Conservation (phyloP, 2,329 filamentous ascomycete genomes). For the Elsinoe necatrix region DNA sequence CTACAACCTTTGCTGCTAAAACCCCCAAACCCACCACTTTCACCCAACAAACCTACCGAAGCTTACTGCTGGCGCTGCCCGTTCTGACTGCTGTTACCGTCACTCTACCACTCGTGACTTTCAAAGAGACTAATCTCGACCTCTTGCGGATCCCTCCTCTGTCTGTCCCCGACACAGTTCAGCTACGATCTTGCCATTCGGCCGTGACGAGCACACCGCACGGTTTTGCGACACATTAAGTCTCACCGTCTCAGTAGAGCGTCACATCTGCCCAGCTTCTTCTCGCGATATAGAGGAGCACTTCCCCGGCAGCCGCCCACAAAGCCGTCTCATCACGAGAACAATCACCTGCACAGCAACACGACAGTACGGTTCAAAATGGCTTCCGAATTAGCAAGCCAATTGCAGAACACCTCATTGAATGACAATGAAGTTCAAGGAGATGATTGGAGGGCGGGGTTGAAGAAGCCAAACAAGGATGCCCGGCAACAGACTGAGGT, state of each 20-base stretch:
- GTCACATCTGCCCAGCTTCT: too few species aligned
- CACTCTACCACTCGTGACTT: not conserved
- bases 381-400: slow-evolving; percentile 45
- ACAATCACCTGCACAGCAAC: not conserved
- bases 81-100: not conserved
- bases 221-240: too few species aligned
- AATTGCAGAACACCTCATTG: slow-evolving; percentile 49
- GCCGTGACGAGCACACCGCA: too few species aligned
- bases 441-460: slow-evolving; percentile 62
- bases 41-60: not conserved
- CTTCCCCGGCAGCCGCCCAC: not conserved
- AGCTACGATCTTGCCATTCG: too few species aligned
- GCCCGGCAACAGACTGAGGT: slow-evolving; percentile 75
- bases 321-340: not conserved
- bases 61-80: not conserved
- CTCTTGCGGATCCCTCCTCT: not conserved
- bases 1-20: not conserved
- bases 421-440: slow-evolving; percentile 39
- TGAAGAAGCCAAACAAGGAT: slow-evolving; percentile 67
- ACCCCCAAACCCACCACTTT: not conserved
- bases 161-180: too few species aligned
- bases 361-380: slow-evolving; percentile 31
- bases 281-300: too few species aligned
- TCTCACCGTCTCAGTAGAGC: too few species aligned
- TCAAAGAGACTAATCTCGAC: not conserved